Conservation (phyloP, 2,329 filamentous ascomycete genomes). For the Aspergillus proliferans region DNA sequence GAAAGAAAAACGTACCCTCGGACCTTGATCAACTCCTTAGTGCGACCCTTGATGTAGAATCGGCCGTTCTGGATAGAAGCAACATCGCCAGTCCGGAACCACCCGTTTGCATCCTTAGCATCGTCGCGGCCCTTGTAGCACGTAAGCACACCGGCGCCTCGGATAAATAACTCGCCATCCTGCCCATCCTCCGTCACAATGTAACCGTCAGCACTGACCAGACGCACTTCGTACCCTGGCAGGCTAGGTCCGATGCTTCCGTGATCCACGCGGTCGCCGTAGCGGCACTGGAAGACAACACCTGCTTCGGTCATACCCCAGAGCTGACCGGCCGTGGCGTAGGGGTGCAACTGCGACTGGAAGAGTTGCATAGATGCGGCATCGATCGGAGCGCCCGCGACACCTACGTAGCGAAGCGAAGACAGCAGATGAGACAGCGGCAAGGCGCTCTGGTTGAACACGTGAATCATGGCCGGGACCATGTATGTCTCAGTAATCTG, state of each 20-base stretch:
- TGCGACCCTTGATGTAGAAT: conserved; percentile 36
- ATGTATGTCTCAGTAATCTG: conserved; percentile 45
- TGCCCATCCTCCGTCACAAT: conserved; percentile 22
- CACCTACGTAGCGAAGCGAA: conserved; percentile 40
- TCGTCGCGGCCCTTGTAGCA: conserved; percentile 32
- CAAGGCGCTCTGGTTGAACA: conserved; percentile 25
- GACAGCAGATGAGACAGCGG: conserved; percentile 26
- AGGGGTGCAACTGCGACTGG: conserved; percentile 33
- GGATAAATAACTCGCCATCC: conserved; percentile 39
- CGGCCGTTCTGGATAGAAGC: conserved; percentile 30
- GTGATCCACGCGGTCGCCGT: conserved; percentile 34
- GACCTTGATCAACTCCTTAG: conserved; percentile 44
- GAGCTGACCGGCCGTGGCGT: conserved; percentile 42
- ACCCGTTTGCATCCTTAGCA: conserved; percentile 33
- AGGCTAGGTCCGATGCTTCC: conserved; percentile 45
- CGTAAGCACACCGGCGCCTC: conserved; percentile 29
- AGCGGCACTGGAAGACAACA: conserved; percentile 36
- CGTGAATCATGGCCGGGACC: conserved; percentile 42
- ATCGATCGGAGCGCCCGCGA: conserved; percentile 47
- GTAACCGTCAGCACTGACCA: conserved; percentile 30
- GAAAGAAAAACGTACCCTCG: conserved; percentile 27
- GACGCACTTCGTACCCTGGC: conserved; percentile 34
- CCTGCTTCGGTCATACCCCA: conserved; percentile 54
- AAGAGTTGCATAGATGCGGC: conserved; percentile 36
- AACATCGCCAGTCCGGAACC: conserved; percentile 42